Base-by-base conservation (phyloP, 2,329 filamentous ascomycete genomes). In the Ophiocordyceps robertsii region DNA sequence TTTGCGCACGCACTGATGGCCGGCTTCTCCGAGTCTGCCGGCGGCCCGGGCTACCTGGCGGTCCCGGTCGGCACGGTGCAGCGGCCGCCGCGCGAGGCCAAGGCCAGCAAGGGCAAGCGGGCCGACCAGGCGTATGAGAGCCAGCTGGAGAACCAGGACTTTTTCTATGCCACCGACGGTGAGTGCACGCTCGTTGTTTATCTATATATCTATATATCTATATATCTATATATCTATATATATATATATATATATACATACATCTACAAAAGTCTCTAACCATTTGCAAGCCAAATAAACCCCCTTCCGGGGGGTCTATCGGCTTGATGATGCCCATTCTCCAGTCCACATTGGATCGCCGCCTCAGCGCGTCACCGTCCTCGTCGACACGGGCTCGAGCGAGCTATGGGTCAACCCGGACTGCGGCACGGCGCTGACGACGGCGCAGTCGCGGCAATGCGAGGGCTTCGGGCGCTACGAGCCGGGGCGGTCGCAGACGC, bases 371-470 rank as follows among this genome's bases (percentile, higher is more conserved):
- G 56, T 72, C 31, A 63, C 66, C 11, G 66, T 72, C 31, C 60
- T 71, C 32, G 59, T 72, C 43, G 69, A 72, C 45, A 72, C 69
- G 0, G 72, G 72, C 14, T 75, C 72, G 6, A 67, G 67, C 47
- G 69, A 73, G 52, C 63, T 75, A 8, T 75, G 72, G 72, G 67
- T 74, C 37, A 71, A 75, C 45, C 70, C 72, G 1, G 57, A 65
- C 41, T 75, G 72, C 51, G 41, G 51, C 4, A 60, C 58, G 6
- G 60, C 69, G 0, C 60, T 55, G 6, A 56, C 57, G 6, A 47
- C 56, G 7, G 49, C 50, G 1, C 57, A 67, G 31, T 49, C 53
- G 3, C 42, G 55, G 0, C 60, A 65, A 38, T 75, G 70, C 51
- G 12, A 46, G 0, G 33, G 47, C 0, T 68, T 68, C 41, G 65